Base-by-base conservation (phyloP, 2,329 filamentous ascomycete species). In the Myriosclerotinia duriaeana region DNA sequence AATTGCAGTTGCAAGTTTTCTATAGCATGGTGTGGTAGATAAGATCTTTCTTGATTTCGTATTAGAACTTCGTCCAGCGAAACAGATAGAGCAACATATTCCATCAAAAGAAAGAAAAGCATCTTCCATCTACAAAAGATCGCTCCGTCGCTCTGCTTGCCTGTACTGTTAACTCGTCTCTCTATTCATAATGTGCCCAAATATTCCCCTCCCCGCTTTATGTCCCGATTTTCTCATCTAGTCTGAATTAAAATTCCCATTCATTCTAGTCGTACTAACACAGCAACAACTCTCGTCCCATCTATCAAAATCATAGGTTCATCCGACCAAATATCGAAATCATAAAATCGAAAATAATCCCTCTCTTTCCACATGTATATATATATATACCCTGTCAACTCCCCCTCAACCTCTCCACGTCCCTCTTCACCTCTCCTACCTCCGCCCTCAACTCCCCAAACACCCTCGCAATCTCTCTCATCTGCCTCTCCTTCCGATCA, bases 401-500 rank as follows among this genome's bases (percentile, higher is more conserved):
- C 5, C 69, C 72, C 42, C 65, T 72, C 66, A 77, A 71, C 65
- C 70, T 74, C 53, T 74, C 71, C 44, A 77, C 71, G 73, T 77
- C 76, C 54, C 65, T 72, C 42, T 69, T 69, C 38, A 76, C 76
- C 38, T 76, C 74, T 64, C 67, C 68, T 14, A 75, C 15, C 64
- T 77, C 74, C 40, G 38, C 71, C 7, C 44, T 64, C 64, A 77
- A 66, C 68, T 74, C 75, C 30, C 66, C 71, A 71, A 75, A 77
- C 30, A 74, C 74, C 66, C 71, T 73, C 9, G 75, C 72, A 67
- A 76, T 72, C 67, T 75, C 74, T 64, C 60, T 76, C 75, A 77
- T 75, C 55, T 73, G 64, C 68, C 66, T 75, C 55, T 76, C 73
- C 71, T 76, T 76, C 20, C 44, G 55, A 7, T 60, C 56, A 15